Conservation (phyloP, 495 filamentous ascomycete genomes). For the Bacidia rubella region DNA sequence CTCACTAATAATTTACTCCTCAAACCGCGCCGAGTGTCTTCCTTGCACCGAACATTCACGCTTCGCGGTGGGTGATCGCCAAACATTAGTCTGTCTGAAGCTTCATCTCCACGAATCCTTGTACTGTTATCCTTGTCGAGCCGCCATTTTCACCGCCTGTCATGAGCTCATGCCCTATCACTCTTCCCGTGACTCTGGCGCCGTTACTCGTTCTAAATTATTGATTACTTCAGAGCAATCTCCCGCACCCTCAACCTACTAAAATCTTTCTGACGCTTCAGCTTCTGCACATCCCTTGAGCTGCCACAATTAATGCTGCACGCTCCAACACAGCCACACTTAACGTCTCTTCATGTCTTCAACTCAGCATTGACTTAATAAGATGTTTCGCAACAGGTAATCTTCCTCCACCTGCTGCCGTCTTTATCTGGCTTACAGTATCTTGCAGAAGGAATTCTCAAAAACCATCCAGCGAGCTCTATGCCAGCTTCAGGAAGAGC, state of each 20-base stretch:
- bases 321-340: constrained; percentile 17
- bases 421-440: constrained; percentile 3
- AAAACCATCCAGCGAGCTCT: constrained; percentile 75
- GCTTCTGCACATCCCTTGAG: neutral
- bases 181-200: neutral
- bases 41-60: too few relatives aligned
- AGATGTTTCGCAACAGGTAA: constrained; percentile 35
- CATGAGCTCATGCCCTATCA: neutral
- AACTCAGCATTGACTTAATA: constrained; percentile 5
- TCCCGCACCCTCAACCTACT: neutral
- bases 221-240: neutral
- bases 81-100: too few relatives aligned
- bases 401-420: constrained; percentile 4
- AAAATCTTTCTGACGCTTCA: neutral
- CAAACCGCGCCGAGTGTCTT: too few relatives aligned
- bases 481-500: constrained; percentile 66
- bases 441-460: constrained; percentile 58
- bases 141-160: too few relatives aligned
- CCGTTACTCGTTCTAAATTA: neutral
- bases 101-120: too few relatives aligned
- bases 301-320: neutral
- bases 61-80: too few relatives aligned
- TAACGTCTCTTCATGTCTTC: constrained; percentile 4
- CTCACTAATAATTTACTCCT: too few relatives aligned
- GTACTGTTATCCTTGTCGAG: too few relatives aligned